phyloP scores from a whole-genome alignment of 768 basidiomycete genomes.

The Lactifluus rugatus region DNA sequence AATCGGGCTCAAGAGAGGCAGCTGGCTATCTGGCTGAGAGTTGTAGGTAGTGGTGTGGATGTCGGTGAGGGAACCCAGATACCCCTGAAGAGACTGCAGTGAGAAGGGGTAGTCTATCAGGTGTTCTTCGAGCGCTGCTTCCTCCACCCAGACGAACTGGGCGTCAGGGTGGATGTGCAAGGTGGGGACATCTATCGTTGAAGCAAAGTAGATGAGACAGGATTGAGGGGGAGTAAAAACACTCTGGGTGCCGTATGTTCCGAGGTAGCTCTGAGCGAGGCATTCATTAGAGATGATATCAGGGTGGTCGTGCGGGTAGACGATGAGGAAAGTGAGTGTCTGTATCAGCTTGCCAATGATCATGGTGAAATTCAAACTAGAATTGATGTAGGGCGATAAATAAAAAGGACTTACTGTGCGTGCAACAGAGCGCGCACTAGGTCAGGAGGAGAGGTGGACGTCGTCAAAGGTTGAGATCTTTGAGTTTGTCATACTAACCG shows the following conservation, averaged over 20 bases:
- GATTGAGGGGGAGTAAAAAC: slow-evolving; percentile 36
- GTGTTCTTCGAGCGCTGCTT: slow-evolving; percentile 39
- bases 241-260: slow-evolving; percentile 44
- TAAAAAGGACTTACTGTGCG: too few species aligned
- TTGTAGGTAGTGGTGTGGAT: neutral
- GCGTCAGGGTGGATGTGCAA: slow-evolving; percentile 25
- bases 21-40: neutral
- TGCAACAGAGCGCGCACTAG: too few species aligned
- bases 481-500: too few species aligned
- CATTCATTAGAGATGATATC: slow-evolving; percentile 34
- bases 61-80: slow-evolving; percentile 16
- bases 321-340: slow-evolving; percentile 26
- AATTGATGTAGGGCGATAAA: too few species aligned
- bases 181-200: neutral
- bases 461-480: too few species aligned
- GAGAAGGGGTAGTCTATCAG: slow-evolving; percentile 12
- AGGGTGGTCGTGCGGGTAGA: slow-evolving; percentile 36
- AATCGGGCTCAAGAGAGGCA: slow-evolving; percentile 11
- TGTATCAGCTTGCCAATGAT: slow-evolving; percentile 10
- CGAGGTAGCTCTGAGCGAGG: slow-evolving; percentile 42
- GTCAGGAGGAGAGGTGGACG: too few species aligned
- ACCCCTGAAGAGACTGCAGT: neutral
- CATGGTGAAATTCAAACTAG: slow-evolving; percentile 7
- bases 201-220: slow-evolving; percentile 29
- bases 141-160: slow-evolving; percentile 28